Conservation (phyloP, 2,329 filamentous ascomycete genomes). For the Xenosphaeropsis pyriputrescens region DNA sequence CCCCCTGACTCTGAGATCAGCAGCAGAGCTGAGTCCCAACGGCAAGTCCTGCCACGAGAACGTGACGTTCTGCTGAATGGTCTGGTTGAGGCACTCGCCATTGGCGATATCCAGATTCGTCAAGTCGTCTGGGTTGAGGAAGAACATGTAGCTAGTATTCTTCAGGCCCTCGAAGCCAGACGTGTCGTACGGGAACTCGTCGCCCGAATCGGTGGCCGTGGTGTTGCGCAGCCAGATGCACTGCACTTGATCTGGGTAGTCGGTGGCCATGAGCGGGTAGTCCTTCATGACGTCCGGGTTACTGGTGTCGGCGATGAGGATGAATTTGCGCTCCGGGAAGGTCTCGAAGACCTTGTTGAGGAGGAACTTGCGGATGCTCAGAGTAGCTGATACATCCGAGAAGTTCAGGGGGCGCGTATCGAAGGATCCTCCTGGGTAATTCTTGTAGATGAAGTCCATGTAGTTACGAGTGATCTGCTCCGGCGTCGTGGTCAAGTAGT, state of each 20-base stretch:
- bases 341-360: slow-evolving; percentile 61
- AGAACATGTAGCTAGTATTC: slow-evolving; percentile 65
- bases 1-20: too few species aligned
- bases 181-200: slow-evolving; percentile 65
- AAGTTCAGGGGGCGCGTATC: slow-evolving; percentile 71
- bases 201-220: slow-evolving; percentile 46
- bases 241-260: slow-evolving; percentile 57
- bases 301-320: slow-evolving; percentile 62
- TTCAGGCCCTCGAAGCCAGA: slow-evolving; percentile 53
- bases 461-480: slow-evolving; percentile 67
- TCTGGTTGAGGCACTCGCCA: slow-evolving; percentile 52
- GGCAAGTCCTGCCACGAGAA: slow-evolving; percentile 49
- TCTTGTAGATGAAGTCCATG: slow-evolving; percentile 69
- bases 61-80: slow-evolving; percentile 55
- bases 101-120: slow-evolving; percentile 47
- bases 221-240: slow-evolving; percentile 71
- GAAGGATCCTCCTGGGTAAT: slow-evolving; percentile 63
- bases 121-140: slow-evolving; percentile 56
- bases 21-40: slow-evolving; percentile 17
- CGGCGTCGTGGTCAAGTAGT: slow-evolving; percentile 69
- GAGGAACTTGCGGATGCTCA: slow-evolving; percentile 55
- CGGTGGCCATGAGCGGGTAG: slow-evolving; percentile 42
- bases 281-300: slow-evolving; percentile 65
- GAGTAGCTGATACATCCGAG: slow-evolving; percentile 56
- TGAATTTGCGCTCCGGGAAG: slow-evolving; percentile 60